Percentiles rank a stretch among this genome's conserved stretches.
phyloP scores from a whole-genome alignment of 257 asterid species.

The Paraleonurus japonicus region DNA sequence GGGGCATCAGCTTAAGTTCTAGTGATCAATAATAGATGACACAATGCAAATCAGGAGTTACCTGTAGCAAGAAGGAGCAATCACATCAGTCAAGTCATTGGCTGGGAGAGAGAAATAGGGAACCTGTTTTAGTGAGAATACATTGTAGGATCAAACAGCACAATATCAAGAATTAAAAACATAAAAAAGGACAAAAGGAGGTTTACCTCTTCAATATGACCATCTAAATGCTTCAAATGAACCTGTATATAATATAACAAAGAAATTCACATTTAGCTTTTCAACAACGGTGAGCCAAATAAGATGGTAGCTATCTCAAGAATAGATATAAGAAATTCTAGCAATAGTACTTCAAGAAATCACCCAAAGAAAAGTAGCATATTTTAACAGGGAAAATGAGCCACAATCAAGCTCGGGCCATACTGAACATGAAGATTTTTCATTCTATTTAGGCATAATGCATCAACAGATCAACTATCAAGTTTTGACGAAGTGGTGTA shows the following conservation, averaged over 20 bases:
- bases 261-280: conserved; percentile 17
- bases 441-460: background rate
- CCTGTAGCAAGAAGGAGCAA: conserved; percentile 99
- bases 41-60: conserved; percentile 30
- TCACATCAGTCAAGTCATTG: conserved; percentile 90
- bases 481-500: too few species aligned
- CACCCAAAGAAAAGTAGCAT: background rate
- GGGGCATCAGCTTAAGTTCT: background rate
- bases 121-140: conserved; percentile 68
- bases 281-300: background rate
- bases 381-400: background rate
- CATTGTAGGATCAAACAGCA: conserved; percentile 38
- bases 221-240: conserved; percentile 97
- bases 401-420: background rate
- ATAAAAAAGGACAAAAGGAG: conserved; percentile 20
- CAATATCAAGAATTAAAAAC: conserved; percentile 24
- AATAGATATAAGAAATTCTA: background rate
- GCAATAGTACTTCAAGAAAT: background rate
- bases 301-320: conserved; percentile 9
- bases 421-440: background rate
- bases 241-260: conserved; percentile 49
- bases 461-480: too few species aligned
- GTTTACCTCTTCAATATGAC: conserved; percentile 96
- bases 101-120: conserved; percentile 99
- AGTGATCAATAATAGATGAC: conserved; percentile 21